Evolutionary conservation across 148 eudicot genomes (phyloP), one percentile per base, ranked within the genome.

Genomic region (Dysphania ambrosioides): DNA sequence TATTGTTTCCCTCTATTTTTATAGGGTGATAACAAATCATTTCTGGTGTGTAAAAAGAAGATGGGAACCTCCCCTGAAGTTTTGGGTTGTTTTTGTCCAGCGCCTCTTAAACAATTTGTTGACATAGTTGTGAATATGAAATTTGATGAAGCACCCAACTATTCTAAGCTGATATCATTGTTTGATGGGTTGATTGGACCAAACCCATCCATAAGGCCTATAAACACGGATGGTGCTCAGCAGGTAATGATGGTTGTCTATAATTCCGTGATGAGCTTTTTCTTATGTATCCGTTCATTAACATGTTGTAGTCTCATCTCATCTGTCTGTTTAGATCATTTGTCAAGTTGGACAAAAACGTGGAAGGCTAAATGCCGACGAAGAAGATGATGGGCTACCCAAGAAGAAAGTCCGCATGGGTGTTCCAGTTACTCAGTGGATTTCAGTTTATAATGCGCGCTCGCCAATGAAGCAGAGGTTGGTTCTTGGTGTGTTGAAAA

Each of bases 71-170:
- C 97, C 72, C 93, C 96, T 40, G 96, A 92, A 68, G 79, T 79
- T 35, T 35, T 92, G 75, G 90, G 96, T 68, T 86, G 91, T 82
- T 88, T 88, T 77, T 90, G 96, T 66, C 93, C 93, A 36, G 79
- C 87, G 21, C 88, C 97, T 78, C 85, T 92, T 5, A 92, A 79
- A 71, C 85, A 84, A 78, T 92, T 87, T 84, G 91, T 90, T 23
- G 96, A 92, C 66, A 69, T 82, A 69, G 95, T 90, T 76, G 88
- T 88, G 36, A 92, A 92, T 80, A 85, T 92, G 96, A 92, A 92
- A 80, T 92, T 92, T 81, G 97, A 92, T 65, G 97, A 92, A 77
- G 96, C 90, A 80, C 97, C 97, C 72, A 92, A 88, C 79, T 92
- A 92, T 79, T 87, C 97, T 62, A 92, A 88, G 83, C 73, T 92